Evolutionary conservation across 164 flowering plant genomes (phyloP).

Genomic region (Paratinospora sagittata): DNA sequence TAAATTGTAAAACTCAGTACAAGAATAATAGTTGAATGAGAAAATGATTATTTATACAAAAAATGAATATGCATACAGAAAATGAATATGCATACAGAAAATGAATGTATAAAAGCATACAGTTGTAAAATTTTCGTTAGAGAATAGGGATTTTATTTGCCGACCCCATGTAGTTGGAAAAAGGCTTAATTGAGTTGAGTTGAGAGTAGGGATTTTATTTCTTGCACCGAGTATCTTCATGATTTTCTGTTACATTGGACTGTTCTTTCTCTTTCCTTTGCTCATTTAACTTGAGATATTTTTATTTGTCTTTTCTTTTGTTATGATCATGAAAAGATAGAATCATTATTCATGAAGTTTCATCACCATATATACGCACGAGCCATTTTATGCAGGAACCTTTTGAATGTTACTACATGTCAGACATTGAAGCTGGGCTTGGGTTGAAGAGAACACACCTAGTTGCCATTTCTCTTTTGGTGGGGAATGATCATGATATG

Average conservation of each 20-base stretch:
- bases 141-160: no score
- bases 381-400: slow-evolving; percentile 62
- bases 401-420: slow-evolving; percentile 77
- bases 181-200: no score
- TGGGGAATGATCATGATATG: slow-evolving; percentile 80
- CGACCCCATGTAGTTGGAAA: no score
- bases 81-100: no score
- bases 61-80: no score
- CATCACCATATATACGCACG: slow-evolving; percentile 11
- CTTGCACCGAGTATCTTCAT: no score
- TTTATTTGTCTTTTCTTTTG: not conserved
- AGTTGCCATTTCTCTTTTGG: slow-evolving; percentile 82
- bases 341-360: slow-evolving; percentile 12
- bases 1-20: no score
- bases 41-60: no score
- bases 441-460: slow-evolving; percentile 79
- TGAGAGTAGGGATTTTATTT: no score
- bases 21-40: no score
- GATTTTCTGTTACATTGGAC: not conserved
- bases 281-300: not conserved
- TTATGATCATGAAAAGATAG: not conserved
- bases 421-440: slow-evolving; percentile 83
- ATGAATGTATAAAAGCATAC: no score
- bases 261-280: not conserved
- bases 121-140: no score